Base-by-base conservation (phyloP, 1,284 basidiomycete species). In the Sanghuangporus baumii region DNA sequence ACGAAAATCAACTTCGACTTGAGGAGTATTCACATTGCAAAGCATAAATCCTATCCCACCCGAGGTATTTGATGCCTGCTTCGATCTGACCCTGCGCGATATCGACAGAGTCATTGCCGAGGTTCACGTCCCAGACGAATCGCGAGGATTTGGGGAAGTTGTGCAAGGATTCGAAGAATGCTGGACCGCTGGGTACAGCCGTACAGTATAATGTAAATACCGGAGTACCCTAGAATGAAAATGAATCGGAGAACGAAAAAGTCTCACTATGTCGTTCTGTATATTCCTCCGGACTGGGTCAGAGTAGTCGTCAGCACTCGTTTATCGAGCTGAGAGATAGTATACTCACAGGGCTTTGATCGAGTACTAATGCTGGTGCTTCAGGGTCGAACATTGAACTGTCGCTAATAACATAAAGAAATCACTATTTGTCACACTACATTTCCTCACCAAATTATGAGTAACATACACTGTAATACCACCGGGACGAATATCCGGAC, bases 61-160 rank as follows among this genome's bases (percentile, higher is more conserved):
- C 73, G 34, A 76, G 61, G 59, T 71, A 62, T 38, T 72, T 63
- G 31, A 74, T 65, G 2, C 71, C 71, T n/a, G 74, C 74, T 34
- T 66, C 59, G 8, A 74, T 69, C 61, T 74, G 67, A 36, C 69
- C 67, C 36, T 70, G 67, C 6, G 75, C 75, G 40, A 74, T 71
- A 9, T 66, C 63, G 52, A 74, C 67, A 6, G 73, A 73, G 64
- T 74, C 67, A 59, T 76, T 76, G 1, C 74, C 75, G 9, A 76
- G 68, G 63, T 76, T 76, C 6, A 74, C 70, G 38, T 69, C 71
- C 31, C 72, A 66, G 9, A 75, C 67, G 58, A 74, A 70, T n/a
- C 68, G 66, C 2, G 75, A 70, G 0, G 72, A 66, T 23, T 71
- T 66, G 6, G 73, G 73, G 54, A 75, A 73, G n/a, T 72, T 68